A percentile compares a stretch with the other conserved stretches of the same genome.
Evolutionary conservation across 805 yeast genomes (phyloP).

Genomic region (Starmerella cellae): DNA sequence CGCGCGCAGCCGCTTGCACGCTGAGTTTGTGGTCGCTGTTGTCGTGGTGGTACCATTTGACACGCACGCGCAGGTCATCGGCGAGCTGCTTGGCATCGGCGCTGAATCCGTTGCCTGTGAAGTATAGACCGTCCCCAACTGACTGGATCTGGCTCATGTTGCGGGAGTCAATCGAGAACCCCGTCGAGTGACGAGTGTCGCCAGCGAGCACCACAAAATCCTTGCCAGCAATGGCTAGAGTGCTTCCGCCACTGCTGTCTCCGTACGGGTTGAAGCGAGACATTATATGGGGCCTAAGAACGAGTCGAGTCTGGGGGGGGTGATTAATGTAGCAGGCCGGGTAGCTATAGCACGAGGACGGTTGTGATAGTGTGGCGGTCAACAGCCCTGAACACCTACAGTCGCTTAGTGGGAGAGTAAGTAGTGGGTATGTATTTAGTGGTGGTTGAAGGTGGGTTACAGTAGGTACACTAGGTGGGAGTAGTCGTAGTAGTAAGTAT

Average conservation of each 20-base stretch:
- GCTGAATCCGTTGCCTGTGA: constrained; percentile 91
- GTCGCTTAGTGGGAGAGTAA: neutral
- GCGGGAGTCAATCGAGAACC: constrained; percentile 85
- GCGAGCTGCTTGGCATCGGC: constrained; percentile 87
- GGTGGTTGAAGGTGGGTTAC: no score
- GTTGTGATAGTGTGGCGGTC: no score
- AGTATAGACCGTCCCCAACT: constrained; percentile 73
- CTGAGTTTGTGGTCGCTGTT: constrained; percentile 57
- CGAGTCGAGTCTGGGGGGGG: neutral
- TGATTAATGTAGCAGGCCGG: neutral
- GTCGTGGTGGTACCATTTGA: constrained; percentile 83
- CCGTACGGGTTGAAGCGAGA: constrained; percentile 24
- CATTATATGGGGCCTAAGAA: constrained; percentile 5
- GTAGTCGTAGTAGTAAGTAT: no score
- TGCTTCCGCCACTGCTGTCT: constrained; percentile 77
- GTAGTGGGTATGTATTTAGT: no score
- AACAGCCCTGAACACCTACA: no score
- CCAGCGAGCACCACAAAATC: constrained; percentile 96
- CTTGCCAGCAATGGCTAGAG: constrained; percentile 92
- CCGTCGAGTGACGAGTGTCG: constrained; percentile 93
- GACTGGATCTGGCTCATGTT: constrained; percentile 80
- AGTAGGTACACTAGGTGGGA: no score
- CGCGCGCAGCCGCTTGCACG: constrained; percentile 69
- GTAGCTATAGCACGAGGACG: neutral
- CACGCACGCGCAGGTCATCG: constrained; percentile 41